Evolutionary conservation across 352 stramenopile genomes (phyloP), one percentile per base, ranked within the genome.

Genomic region (Phytophthora ohioensis): DNA sequence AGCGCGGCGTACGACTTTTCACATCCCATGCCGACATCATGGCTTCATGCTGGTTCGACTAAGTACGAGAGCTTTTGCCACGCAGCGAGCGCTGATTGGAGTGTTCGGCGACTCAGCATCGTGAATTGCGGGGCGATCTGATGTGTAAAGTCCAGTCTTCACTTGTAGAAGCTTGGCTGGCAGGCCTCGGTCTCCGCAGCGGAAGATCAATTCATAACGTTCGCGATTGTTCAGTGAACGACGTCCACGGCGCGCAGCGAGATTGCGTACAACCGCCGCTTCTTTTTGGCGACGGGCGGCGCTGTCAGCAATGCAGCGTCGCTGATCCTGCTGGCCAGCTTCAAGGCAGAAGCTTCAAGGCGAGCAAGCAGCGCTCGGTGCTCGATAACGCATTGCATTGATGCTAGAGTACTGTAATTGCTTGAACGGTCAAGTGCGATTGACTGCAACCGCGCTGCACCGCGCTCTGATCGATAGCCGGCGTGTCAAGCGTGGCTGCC

Each of bases 11-110:
- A 34, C 58, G 64, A 9, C 42, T 35, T 35, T 67, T 68, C 63
- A 68, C 65, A 75, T 74, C 57, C 45, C 38, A 9, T 2, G 9
- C 27, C 43, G 10, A 27, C 43, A 74, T 71, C 70, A 69, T 68
- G 56, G 59, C 49, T 68, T 63, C 71, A 73, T 13, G 5, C 7
- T 1, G 21, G 3, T 10, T 32, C 49, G n/a, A 10, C 47, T 77
- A 77, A 72, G 71, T 81, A 73, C 70, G 67, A 75, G 45, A 67
- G 21, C 17, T 58, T 62, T 51, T 67, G 70, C 70, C 75, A 79
- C 71, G 75, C 54, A 79, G 49, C 58, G 39, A 5, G 0, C 41
- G 49, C 48, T 77, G 67, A 81, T 81, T 81, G 74, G 60, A 27
- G 21, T 27, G 21, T 27, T 79, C 54, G 68, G 21, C 21, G 21